Evolutionary conservation across 306 rosid genomes (phyloP).

Genomic region (Gastrolobium bilobum): DNA sequence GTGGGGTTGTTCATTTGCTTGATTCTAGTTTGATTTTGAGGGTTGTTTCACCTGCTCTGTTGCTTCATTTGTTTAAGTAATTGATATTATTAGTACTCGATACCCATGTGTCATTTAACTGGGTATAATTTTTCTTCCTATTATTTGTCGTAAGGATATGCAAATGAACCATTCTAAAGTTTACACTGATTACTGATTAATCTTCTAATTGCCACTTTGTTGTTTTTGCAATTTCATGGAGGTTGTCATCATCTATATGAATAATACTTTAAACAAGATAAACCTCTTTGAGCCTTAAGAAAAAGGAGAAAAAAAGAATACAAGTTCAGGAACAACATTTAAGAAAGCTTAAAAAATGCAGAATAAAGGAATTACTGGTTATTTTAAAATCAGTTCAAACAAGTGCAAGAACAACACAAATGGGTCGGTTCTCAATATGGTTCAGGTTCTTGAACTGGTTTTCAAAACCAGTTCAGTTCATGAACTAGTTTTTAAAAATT

Average conservation of each 20-base stretch:
- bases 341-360: too few species aligned
- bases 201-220: conserved; percentile 1
- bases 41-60: conserved; percentile 45
- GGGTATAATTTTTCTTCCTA: conserved; percentile 18
- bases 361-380: too few species aligned
- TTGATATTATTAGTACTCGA: conserved; percentile 17
- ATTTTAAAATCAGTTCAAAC: too few species aligned
- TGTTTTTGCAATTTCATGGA: conserved; percentile 34
- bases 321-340: too few species aligned
- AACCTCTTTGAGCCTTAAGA: too few species aligned
- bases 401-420: too few species aligned
- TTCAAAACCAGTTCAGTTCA: too few species aligned
- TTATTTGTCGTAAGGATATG: conserved; percentile 19
- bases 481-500: too few species aligned
- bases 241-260: background rate
- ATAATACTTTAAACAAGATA: conserved; percentile 7
- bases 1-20: conserved; percentile 36
- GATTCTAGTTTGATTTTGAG: background rate
- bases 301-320: too few species aligned
- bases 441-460: too few species aligned
- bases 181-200: background rate
- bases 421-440: too few species aligned
- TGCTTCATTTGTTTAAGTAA: conserved; percentile 41
- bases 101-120: conserved; percentile 31
- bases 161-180: background rate